phyloP scores from a whole-genome alignment of 1,284 basidiomycete genomes.

The Taiwanofungus camphoratus region DNA sequence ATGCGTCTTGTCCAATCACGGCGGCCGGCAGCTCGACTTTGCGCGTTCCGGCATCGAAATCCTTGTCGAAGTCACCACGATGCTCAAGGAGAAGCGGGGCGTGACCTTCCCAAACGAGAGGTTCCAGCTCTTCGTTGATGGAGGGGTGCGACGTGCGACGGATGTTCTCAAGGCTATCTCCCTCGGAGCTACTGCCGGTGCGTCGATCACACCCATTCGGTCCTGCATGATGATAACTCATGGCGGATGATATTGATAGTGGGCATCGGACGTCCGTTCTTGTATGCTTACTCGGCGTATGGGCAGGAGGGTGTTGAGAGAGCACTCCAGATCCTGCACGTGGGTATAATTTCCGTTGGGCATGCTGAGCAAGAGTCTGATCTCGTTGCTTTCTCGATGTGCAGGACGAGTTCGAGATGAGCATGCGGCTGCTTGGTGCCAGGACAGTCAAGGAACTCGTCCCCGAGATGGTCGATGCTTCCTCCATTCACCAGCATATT shows the following conservation, averaged over 20 bases:
- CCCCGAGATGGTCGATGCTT: conserved; percentile 85
- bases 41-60: conserved; percentile 88
- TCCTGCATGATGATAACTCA: too few species aligned
- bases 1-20: conserved; percentile 89
- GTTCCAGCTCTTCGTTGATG: conserved; percentile 88
- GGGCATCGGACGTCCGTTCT: conserved; percentile 78
- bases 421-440: conserved; percentile 84
- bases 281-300: conserved; percentile 88
- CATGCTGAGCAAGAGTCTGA: too few species aligned
- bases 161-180: conserved; percentile 92
- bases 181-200: conserved; percentile 84
- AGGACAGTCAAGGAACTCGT: conserved; percentile 72
- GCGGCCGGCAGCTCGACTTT: conserved; percentile 89
- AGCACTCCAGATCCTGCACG: conserved; percentile 74
- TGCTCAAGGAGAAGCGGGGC: conserved; percentile 64
- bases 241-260: conserved; percentile 33
- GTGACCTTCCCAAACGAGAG: conserved; percentile 55
- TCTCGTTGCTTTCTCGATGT: background rate
- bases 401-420: conserved; percentile 94
- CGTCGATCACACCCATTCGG: too few species aligned
- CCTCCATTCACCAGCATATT: conserved; percentile 57
- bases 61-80: conserved; percentile 80
- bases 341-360: conserved; percentile 31
- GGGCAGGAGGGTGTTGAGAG: conserved; percentile 79
- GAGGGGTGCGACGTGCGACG: conserved; percentile 85